phyloP scores from a whole-genome alignment of 768 basidiomycete genomes.

The Phlebiopsis flavidoalba region DNA sequence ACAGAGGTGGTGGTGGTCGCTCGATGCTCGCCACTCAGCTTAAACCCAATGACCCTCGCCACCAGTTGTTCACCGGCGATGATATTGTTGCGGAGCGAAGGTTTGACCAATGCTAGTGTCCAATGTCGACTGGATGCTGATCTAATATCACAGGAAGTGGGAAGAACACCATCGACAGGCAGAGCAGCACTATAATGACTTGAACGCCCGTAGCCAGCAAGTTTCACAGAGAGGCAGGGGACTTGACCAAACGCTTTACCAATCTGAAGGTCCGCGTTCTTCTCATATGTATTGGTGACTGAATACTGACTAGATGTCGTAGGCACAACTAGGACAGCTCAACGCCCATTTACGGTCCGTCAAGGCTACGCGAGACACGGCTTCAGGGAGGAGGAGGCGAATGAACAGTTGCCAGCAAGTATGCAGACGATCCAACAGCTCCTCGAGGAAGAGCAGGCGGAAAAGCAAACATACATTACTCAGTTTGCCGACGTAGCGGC shows the following conservation, averaged over 20 bases:
- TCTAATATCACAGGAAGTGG: slow-evolving; percentile 22
- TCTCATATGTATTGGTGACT: neutral
- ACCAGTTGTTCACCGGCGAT: slow-evolving; percentile 48
- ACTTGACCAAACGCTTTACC: neutral
- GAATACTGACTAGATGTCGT: neutral
- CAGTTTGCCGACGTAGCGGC: slow-evolving; percentile 46
- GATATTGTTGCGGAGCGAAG: slow-evolving; percentile 33
- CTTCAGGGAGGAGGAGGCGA: slow-evolving; percentile 58
- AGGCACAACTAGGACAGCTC: slow-evolving; percentile 2
- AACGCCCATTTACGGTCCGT: slow-evolving; percentile 8
- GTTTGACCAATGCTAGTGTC: neutral
- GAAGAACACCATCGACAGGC: slow-evolving; percentile 23
- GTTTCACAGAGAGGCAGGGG: neutral
- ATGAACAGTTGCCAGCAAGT: slow-evolving; percentile 64
- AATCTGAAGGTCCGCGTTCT: neutral
- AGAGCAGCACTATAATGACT: neutral
- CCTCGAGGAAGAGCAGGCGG: slow-evolving; percentile 58
- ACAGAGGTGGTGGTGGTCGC: slow-evolving; percentile 65
- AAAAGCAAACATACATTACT: slow-evolving; percentile 34
- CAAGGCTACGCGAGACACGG: slow-evolving; percentile 31
- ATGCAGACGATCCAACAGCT: slow-evolving; percentile 52
- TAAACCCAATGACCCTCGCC: slow-evolving; percentile 27
- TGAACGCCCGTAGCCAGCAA: neutral
- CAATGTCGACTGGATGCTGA: neutral
- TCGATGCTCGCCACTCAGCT: slow-evolving; percentile 36